phyloP scores from a whole-genome alignment of 495 filamentous ascomycete species.

The Polyplosphaeria fusca region DNA sequence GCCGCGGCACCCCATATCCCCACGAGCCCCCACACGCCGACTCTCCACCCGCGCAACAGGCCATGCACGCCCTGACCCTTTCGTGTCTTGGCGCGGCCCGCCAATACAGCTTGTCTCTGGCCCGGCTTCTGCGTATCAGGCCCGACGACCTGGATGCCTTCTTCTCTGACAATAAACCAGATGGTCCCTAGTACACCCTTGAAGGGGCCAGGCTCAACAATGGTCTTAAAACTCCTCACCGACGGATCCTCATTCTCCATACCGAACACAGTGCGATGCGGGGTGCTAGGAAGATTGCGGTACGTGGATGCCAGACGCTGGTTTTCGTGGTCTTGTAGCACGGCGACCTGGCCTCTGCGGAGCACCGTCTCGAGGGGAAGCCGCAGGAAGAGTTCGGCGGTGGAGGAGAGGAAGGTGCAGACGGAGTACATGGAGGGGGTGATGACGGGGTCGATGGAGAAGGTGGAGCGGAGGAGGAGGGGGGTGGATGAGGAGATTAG shows the following conservation, averaged over 20 bases:
- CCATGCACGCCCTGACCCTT: constrained; percentile 80
- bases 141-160: constrained; percentile 53
- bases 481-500: constrained; percentile 76
- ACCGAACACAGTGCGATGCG: constrained; percentile 2
- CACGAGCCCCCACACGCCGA: constrained; percentile 91
- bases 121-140: constrained; percentile 42
- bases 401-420: constrained; percentile 70
- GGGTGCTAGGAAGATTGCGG: background rate
- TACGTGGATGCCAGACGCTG: constrained; percentile 15
- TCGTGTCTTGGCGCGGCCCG: constrained; percentile 45
- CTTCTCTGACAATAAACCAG: constrained; percentile 80
- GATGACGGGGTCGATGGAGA: constrained; percentile 76
- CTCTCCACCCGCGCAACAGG: constrained; percentile 88
- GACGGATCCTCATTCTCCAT: constrained; percentile 40
- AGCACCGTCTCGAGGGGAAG: constrained; percentile 90
- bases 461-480: constrained; percentile 67
- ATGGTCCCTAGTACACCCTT: constrained; percentile 80
- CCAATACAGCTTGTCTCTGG: constrained; percentile 36
- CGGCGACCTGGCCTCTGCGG: constrained; percentile 76
- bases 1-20: constrained; percentile 76
- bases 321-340: constrained; percentile 40
- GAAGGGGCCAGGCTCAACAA: constrained; percentile 73
- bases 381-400: constrained; percentile 75
- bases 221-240: constrained; percentile 58
- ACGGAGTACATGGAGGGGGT: constrained; percentile 76